A percentile compares a stretch with the other conserved stretches of the same genome.
Evolutionary conservation across 495 filamentous ascomycete genomes (phyloP).

Genomic region (Aspergillus homomorphus): DNA sequence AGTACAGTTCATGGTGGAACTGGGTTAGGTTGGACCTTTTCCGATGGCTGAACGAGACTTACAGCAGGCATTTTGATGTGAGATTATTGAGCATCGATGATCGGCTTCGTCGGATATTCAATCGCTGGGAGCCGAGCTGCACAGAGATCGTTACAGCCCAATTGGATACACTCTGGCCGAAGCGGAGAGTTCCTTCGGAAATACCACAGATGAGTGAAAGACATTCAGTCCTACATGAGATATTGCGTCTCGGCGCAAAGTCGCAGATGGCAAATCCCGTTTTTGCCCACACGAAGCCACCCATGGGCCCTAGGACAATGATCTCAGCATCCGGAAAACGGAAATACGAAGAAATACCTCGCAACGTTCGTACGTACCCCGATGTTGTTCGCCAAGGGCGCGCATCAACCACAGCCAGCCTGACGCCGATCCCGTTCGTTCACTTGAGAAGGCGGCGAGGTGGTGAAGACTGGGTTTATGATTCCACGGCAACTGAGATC

Average conservation of each 20-base stretch:
- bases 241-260: conserved; percentile 4
- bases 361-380: conserved; percentile 21
- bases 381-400: conserved; percentile 11
- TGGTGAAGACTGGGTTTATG: conserved; percentile 97
- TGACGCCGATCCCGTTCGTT: conserved; percentile 78
- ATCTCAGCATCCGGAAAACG: conserved; percentile 13
- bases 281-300: conserved; percentile 13
- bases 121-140: conserved; percentile 23
- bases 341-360: conserved; percentile 57
- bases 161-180: not conserved
- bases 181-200: not conserved
- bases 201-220: not conserved
- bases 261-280: conserved; percentile 13
- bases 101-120: conserved; percentile 18
- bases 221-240: conserved; percentile 9
- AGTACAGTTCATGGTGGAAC: conserved; percentile 98
- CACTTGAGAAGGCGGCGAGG: conserved; percentile 66
- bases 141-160: conserved; percentile 14
- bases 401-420: not conserved
- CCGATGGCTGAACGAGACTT: conserved; percentile 91
- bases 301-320: conserved; percentile 16
- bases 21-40: conserved; percentile 96
- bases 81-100: not conserved
- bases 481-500: conserved; percentile 56
- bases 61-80: conserved; percentile 60